Evolutionary conservation across 2,329 filamentous ascomycete species (phyloP).

Genomic region (Aspergillus pseudonomiae): DNA sequence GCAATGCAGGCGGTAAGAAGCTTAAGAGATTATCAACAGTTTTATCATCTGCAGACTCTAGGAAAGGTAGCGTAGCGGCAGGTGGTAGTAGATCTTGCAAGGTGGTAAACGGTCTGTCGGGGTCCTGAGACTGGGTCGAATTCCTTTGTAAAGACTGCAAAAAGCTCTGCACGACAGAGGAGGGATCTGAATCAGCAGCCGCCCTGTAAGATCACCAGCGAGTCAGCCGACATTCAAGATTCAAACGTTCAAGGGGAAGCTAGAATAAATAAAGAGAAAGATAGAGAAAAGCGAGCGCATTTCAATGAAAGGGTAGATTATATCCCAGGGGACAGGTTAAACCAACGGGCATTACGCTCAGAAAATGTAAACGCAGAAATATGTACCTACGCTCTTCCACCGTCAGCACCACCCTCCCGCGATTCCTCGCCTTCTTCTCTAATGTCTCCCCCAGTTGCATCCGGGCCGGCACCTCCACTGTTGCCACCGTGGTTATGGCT

Average conservation of each 20-base stretch:
- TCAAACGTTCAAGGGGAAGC: neutral
- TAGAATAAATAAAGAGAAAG: neutral
- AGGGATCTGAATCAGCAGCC: conserved; percentile 68
- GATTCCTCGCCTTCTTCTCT: conserved; percentile 86
- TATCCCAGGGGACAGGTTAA: neutral
- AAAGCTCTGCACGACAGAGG: conserved; percentile 82
- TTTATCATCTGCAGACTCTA: conserved; percentile 66
- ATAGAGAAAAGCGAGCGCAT: neutral
- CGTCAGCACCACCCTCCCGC: conserved; percentile 91
- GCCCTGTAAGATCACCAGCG: conserved; percentile 51
- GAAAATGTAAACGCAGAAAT: conserved; percentile 39
- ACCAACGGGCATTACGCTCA: conserved; percentile 2
- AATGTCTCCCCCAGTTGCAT: conserved; percentile 87
- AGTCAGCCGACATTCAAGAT: neutral
- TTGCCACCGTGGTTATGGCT: conserved; percentile 61
- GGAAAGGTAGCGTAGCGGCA: conserved; percentile 74
- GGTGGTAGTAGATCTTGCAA: conserved; percentile 83
- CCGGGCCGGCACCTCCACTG: conserved; percentile 80
- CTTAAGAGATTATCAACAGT: conserved; percentile 74
- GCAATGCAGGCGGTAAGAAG: conserved; percentile 76
- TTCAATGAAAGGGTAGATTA: neutral
- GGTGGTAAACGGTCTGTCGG: conserved; percentile 74
- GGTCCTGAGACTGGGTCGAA: conserved; percentile 48
- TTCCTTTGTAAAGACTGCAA: conserved; percentile 75
- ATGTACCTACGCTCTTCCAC: conserved; percentile 97